Evolutionary conservation across 306 rosid genomes (phyloP), one percentile per base, ranked within the genome.

Genomic region (Prunus mira): DNA sequence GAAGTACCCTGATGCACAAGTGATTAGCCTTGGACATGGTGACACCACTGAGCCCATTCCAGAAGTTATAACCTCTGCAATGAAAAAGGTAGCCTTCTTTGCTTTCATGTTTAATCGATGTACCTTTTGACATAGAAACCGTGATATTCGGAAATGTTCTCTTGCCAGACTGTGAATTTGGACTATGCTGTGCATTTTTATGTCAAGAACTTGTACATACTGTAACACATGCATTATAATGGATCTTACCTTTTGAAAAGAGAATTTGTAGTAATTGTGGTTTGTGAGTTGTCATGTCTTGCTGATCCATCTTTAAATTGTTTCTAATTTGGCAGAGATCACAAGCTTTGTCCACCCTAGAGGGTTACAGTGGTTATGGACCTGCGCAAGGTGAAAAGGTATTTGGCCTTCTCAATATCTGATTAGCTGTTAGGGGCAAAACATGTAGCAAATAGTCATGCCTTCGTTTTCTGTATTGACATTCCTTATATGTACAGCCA

Each of bases 31-130:
- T 81, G 99, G 97, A 50, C 91, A 91, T 76, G 99, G 99, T 76
- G 99, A 92, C 82, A 92, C 96, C 18, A 95, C 97, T 24, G 99
- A 95, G 84, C 99, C 99, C 62, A 95, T 95, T 84, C 99, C 99
- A 12, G 99, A 92, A 73, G 91, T 87, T 82, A 92, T 92, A 80
- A 82, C 97, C 67, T 87, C 93, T 81, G 97, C 97, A 76, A 88
- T 92, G 97, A 87, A 91, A 65, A 82, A 88, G 90, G 99, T 91
- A 79, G 2, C 43, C 6, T 54, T 22, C 18, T 13, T 15, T 3
- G 3, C 18, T 52, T 56, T 65, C 12, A 1, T 54, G 18, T 15
- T 50, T 6, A n/a, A 34, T 27, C 2, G 43, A 7, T 38, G 43
- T 38, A 38, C 43, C 43, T 38, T 38, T 38, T 38, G 9, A 38